Percentiles rank a stretch among this genome's conserved stretches.
Evolutionary conservation across 352 stramenopile genomes (phyloP).

Genomic region (Globisporangium polare): DNA sequence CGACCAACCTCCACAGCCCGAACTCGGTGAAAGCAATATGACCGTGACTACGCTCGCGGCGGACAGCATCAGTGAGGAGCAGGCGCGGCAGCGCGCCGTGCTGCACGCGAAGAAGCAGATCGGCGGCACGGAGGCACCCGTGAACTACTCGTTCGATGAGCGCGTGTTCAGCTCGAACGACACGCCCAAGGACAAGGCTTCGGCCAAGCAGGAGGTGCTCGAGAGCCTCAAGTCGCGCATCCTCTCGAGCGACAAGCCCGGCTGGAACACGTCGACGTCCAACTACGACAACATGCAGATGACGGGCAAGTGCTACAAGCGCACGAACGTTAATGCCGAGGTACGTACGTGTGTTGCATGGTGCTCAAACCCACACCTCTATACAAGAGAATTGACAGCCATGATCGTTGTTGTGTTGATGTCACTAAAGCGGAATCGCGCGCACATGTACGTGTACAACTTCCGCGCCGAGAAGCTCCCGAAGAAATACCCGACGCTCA

Average conservation of each 20-base stretch:
- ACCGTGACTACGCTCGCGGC: slow-evolving; percentile 2
- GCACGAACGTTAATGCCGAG: slow-evolving; percentile 76
- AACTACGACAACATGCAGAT: slow-evolving; percentile 76
- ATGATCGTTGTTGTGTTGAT: not conserved
- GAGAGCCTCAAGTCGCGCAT: slow-evolving; percentile 60
- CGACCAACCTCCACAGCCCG: not conserved
- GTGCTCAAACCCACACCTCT: too few species aligned
- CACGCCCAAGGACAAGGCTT: slow-evolving; percentile 47
- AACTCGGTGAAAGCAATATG: not conserved
- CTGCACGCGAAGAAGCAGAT: slow-evolving; percentile 64
- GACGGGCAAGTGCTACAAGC: slow-evolving; percentile 70
- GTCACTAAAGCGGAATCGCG: slow-evolving; percentile 48
- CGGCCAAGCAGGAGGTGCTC: slow-evolving; percentile 59
- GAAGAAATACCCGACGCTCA: slow-evolving; percentile 68
- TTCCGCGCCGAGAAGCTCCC: slow-evolving; percentile 81
- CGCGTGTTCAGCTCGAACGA: slow-evolving; percentile 65
- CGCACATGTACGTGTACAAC: slow-evolving; percentile 85
- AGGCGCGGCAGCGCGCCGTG: slow-evolving; percentile 6
- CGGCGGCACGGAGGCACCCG: slow-evolving; percentile 43
- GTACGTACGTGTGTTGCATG: slow-evolving; percentile 18
- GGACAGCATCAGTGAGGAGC: slow-evolving; percentile 18
- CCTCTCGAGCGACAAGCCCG: slow-evolving; percentile 42
- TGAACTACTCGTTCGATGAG: slow-evolving; percentile 74
- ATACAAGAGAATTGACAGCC: not conserved
- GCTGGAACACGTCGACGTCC: slow-evolving; percentile 63